phyloP scores from a whole-genome alignment of 2,329 filamentous ascomycete genomes.

The Scedosporium boydii region DNA sequence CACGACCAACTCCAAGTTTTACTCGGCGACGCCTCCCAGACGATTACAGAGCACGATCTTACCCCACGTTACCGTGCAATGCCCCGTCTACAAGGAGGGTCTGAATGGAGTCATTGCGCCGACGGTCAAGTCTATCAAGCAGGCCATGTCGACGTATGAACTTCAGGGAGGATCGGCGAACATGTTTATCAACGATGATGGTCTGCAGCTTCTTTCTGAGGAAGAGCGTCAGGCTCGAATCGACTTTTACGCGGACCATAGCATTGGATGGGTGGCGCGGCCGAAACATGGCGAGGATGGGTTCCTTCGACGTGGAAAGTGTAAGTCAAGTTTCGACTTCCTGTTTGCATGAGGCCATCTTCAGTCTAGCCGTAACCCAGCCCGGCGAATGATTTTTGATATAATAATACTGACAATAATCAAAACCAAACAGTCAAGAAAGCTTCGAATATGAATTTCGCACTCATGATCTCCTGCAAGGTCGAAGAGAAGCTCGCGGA shows the following conservation, averaged over 20 bases:
- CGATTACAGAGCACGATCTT: conserved; percentile 47
- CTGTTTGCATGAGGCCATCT: no score
- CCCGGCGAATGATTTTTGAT: background rate
- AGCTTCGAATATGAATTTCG: conserved; percentile 67
- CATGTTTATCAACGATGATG: conserved; percentile 69
- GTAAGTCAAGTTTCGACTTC: background rate
- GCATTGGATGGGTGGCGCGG: conserved; percentile 60
- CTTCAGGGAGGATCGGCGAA: conserved; percentile 70
- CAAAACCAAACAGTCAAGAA: conserved; percentile 39
- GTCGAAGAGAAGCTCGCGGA: conserved; percentile 59
- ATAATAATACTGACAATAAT: background rate
- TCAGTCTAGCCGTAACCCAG: no score
- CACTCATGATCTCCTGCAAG: conserved; percentile 56
- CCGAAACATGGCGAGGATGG: conserved; percentile 54
- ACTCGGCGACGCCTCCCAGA: conserved; percentile 61
- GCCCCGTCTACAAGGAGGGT: conserved; percentile 82
- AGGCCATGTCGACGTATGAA: conserved; percentile 68
- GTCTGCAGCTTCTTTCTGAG: conserved; percentile 56
- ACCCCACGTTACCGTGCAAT: conserved; percentile 74
- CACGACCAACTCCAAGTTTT: conserved; percentile 70
- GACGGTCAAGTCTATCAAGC: conserved; percentile 68
- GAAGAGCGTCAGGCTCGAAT: conserved; percentile 54
- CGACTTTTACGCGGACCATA: conserved; percentile 60
- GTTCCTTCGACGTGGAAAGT: conserved; percentile 55
- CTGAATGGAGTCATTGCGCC: conserved; percentile 65